Conservation (phyloP, 2,329 filamentous ascomycete genomes). For the Aspergillus sp. region DNA sequence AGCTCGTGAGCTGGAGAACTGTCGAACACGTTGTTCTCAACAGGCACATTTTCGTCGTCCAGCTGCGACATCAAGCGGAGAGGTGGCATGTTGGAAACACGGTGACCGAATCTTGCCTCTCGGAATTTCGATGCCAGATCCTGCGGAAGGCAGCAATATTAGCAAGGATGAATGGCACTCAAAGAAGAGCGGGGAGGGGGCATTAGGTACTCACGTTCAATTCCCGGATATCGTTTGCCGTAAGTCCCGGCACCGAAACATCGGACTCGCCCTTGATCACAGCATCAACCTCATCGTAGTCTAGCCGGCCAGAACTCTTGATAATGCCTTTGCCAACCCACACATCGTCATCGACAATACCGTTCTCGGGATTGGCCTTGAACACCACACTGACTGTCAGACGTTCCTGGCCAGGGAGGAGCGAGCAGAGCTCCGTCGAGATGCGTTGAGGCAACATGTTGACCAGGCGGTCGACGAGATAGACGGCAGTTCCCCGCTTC, state of each 20-base stretch:
- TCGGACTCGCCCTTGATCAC: slow-evolving; percentile 59
- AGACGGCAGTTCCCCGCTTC: slow-evolving; percentile 94
- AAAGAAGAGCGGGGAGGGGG: neutral
- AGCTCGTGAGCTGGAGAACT: slow-evolving; percentile 82
- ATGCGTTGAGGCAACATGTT: slow-evolving; percentile 81
- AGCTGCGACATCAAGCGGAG: slow-evolving; percentile 86
- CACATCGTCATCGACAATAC: slow-evolving; percentile 74
- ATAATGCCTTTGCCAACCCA: slow-evolving; percentile 93
- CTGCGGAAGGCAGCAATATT: slow-evolving; percentile 28
- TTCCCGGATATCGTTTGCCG: slow-evolving; percentile 69
- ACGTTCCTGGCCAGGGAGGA: slow-evolving; percentile 78
- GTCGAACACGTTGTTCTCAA: slow-evolving; percentile 93
- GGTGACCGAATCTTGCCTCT: slow-evolving; percentile 73
- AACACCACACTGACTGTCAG: slow-evolving; percentile 90
- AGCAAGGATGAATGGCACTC: neutral
- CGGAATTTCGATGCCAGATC: slow-evolving; percentile 83
- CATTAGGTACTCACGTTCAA: slow-evolving; percentile 54
- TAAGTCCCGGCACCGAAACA: slow-evolving; percentile 57
- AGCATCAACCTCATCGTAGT: slow-evolving; percentile 76
- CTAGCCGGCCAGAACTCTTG: slow-evolving; percentile 79
- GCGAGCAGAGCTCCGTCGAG: slow-evolving; percentile 76
- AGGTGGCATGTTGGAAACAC: slow-evolving; percentile 69
- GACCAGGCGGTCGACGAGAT: slow-evolving; percentile 82
- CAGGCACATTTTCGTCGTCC: slow-evolving; percentile 95
- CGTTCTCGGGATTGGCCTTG: slow-evolving; percentile 74